Evolutionary conservation across 2,329 filamentous ascomycete genomes (phyloP), one percentile per base, ranked within the genome.

Genomic region (Fusarium marasasianum): DNA sequence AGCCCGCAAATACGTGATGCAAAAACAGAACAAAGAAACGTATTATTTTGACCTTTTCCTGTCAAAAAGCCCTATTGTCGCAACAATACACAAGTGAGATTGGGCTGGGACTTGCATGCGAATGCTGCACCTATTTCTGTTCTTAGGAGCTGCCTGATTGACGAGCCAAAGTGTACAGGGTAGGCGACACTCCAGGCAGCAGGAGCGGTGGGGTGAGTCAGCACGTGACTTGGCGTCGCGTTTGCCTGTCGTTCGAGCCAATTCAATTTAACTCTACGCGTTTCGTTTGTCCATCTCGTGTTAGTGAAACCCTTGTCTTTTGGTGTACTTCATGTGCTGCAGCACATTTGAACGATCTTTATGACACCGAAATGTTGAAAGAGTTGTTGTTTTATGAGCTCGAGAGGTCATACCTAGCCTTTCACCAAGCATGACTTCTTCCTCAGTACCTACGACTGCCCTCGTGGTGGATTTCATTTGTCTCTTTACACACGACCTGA

Each of bases 401-500:
- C 18, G 29, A n/a, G 31, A 66, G 31, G 48, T 55, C 35, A 50
- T 55, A 29, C 15, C 40, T 31, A 61, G 24, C 13, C 41, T 50
- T 24, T 38, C 35, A n/a, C 47, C 29, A 15, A 55, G 47, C 62
- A 78, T 78, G 76, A 63, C 74, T 65, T 63, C 64, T 37, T 47
- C 40, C 35, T 33, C 63, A 6, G 24, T 41, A 11, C 72, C 77
- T 22, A 76, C 78, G 7, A 92, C 91, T 26, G 94, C 95, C 5
- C 87, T 89, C 0, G 94, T 98, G 44, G 86, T 93, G 79, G 94
- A 97, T 79, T 97, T 92, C 81, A 88, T 90, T 71, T 98, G 95
- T 81, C 90, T 98, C 9, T 98, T 94, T 82, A 97, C 95, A 5
- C 91, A 94, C 80, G 95, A 98, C 80, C 82, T 97, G 47, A 91